Conservation (phyloP, 148 eudicot species). For the Hydrangea macrophylla region DNA sequence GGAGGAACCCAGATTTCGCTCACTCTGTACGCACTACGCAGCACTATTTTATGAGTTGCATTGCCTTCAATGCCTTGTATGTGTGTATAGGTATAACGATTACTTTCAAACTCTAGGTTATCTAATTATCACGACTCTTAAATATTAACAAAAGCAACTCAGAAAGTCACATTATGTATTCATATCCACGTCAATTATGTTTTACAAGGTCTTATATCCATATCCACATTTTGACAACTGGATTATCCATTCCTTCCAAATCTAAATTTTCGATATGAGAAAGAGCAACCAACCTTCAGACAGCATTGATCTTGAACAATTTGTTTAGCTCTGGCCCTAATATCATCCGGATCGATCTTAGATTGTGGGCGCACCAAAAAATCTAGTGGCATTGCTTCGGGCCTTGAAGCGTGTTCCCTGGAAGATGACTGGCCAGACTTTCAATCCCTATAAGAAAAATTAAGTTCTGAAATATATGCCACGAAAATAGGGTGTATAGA, state of each 20-base stretch:
- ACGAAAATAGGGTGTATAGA: background rate
- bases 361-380: constrained; percentile 91
- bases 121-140: background rate
- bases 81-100: too few species aligned
- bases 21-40: too few species aligned
- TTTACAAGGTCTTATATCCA: background rate
- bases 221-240: background rate
- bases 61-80: too few species aligned
- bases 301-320: constrained; percentile 74
- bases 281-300: constrained; percentile 50
- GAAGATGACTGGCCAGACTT: constrained; percentile 73
- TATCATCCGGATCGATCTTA: constrained; percentile 90
- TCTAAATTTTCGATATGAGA: background rate
- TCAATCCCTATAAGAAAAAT: constrained; percentile 42
- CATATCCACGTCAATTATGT: background rate
- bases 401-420: constrained; percentile 71
- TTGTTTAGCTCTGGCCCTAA: constrained; percentile 84
- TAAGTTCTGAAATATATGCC: constrained; percentile 5
- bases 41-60: too few species aligned
- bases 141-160: background rate
- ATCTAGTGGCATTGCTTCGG: constrained; percentile 98
- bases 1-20: too few species aligned
- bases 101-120: background rate
- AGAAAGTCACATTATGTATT: background rate
- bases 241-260: background rate